Evolutionary conservation across 331 rosid species (phyloP).

Genomic region (Ulmus americana): DNA sequence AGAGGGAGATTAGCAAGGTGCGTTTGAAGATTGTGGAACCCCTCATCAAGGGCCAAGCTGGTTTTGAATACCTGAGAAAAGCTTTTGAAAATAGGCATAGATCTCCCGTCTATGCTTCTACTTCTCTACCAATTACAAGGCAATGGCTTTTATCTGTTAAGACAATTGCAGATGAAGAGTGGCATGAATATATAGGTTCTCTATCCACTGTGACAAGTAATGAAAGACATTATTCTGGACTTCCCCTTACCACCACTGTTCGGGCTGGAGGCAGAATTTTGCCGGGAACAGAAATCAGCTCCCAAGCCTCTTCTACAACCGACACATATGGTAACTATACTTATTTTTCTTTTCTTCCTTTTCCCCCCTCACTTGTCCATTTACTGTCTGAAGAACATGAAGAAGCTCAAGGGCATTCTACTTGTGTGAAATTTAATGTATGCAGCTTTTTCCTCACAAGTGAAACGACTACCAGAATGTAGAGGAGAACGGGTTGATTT

Average conservation of each 20-base stretch:
- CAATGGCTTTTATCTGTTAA: conserved; percentile 68
- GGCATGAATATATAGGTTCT: conserved; percentile 53
- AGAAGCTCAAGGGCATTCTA: not conserved
- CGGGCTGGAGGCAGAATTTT: conserved; percentile 66
- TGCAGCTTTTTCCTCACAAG: conserved; percentile 21
- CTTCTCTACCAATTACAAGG: conserved; percentile 47
- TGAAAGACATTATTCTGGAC: conserved; percentile 37
- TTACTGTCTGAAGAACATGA: not conserved
- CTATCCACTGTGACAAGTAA: conserved; percentile 29
- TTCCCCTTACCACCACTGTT: conserved; percentile 60
- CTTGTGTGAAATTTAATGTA: not conserved
- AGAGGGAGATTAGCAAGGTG: conserved; percentile 82
- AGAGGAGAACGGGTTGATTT: conserved; percentile 68
- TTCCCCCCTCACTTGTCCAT: not conserved
- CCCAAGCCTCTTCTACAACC: conserved; percentile 27
- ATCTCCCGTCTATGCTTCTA: conserved; percentile 50
- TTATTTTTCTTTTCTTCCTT: no score
- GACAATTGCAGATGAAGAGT: conserved; percentile 57
- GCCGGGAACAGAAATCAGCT: conserved; percentile 33
- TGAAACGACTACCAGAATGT: conserved; percentile 56
- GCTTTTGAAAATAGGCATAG: conserved; percentile 67
- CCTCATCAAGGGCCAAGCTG: conserved; percentile 73
- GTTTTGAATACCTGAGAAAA: conserved; percentile 75
- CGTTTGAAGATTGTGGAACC: conserved; percentile 74
- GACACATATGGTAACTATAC: conserved; percentile 40